phyloP scores from a whole-genome alignment of 2,329 filamentous ascomycete species.

The Raffaelea albimanens region DNA sequence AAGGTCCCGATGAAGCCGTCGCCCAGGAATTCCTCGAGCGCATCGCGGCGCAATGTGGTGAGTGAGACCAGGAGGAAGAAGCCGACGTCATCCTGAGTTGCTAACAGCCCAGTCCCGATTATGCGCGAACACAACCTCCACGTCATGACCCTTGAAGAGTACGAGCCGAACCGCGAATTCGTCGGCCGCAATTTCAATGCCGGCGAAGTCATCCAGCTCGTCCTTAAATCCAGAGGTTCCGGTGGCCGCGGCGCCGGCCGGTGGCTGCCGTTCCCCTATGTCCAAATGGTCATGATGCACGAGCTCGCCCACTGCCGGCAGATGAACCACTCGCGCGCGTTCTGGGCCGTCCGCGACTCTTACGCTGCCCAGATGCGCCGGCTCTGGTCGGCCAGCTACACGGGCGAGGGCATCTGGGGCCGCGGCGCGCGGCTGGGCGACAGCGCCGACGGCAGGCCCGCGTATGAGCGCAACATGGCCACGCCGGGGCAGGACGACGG shows the following conservation, averaged over 20 bases:
- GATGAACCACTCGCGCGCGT: slow-evolving; percentile 79
- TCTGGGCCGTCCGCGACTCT: slow-evolving; percentile 69
- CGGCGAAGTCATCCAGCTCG: slow-evolving; percentile 78
- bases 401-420: slow-evolving; percentile 78
- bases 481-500: slow-evolving; percentile 36
- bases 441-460: slow-evolving; percentile 27
- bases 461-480: slow-evolving; percentile 43
- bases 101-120: slow-evolving; percentile 59
- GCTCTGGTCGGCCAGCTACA: slow-evolving; percentile 63
- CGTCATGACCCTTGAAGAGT: slow-evolving; percentile 69
- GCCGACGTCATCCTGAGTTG: background rate
- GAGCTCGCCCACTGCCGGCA: slow-evolving; percentile 82
- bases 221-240: slow-evolving; percentile 56
- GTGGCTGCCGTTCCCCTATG: slow-evolving; percentile 75
- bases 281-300: slow-evolving; percentile 95
- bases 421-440: slow-evolving; percentile 54
- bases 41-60: slow-evolving; percentile 72
- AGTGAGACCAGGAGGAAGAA: slow-evolving; percentile 1
- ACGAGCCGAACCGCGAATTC: slow-evolving; percentile 72
- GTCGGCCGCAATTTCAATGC: slow-evolving; percentile 86
- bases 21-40: slow-evolving; percentile 65
- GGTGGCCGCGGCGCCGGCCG: slow-evolving; percentile 47
- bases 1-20: slow-evolving; percentile 50
- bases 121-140: slow-evolving; percentile 58
- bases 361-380: slow-evolving; percentile 63